These are phyloP conservation scores for Salix purpurea DNA, from an alignment of 345 rosid species.

Conservation along the genomic window DNA sequence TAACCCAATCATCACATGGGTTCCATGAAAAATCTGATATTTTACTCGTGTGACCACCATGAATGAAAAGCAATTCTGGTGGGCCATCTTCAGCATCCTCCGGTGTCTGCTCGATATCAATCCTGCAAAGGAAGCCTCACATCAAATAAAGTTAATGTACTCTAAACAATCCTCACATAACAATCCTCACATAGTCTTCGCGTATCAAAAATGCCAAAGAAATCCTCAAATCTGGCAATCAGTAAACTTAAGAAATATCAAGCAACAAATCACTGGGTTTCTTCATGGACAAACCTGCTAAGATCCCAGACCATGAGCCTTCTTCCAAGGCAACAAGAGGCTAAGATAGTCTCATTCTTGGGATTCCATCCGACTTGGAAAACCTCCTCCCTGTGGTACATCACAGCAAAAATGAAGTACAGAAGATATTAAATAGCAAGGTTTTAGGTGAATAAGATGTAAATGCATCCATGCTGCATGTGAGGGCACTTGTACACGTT, in stretches of 20 bases:
- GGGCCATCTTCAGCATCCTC: conserved; percentile 98
- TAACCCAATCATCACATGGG: conserved; percentile 98
- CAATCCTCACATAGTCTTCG: not conserved
- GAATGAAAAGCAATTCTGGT: conserved; percentile 94
- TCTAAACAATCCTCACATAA: not conserved
- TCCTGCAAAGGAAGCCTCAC: conserved; percentile 19
- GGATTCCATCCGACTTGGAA: conserved; percentile 99
- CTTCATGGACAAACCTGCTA: conserved; percentile 66
- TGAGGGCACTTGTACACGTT: not conserved
- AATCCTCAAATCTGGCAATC: not conserved
- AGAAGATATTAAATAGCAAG: not conserved
- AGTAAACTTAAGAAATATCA: not conserved
- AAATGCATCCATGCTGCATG: not conserved
- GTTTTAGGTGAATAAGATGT: not conserved
- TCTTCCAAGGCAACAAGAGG: conserved; percentile 98
- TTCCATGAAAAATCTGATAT: conserved; percentile 99
- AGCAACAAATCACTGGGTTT: not conserved
- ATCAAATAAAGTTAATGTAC: not conserved
- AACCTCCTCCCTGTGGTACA: conserved; percentile 80
- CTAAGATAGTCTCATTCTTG: conserved; percentile 91
- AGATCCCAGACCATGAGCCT: conserved; percentile 99
- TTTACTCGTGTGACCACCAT: conserved; percentile 98
- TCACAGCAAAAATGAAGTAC: conserved; percentile 8
- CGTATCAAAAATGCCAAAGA: not conserved
- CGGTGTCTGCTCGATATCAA: conserved; percentile 33